A percentile compares a stretch with the other conserved stretches of the same genome.
Evolutionary conservation across 2,329 filamentous ascomycete species (phyloP).

Genomic region (Xylariaceae sp.): DNA sequence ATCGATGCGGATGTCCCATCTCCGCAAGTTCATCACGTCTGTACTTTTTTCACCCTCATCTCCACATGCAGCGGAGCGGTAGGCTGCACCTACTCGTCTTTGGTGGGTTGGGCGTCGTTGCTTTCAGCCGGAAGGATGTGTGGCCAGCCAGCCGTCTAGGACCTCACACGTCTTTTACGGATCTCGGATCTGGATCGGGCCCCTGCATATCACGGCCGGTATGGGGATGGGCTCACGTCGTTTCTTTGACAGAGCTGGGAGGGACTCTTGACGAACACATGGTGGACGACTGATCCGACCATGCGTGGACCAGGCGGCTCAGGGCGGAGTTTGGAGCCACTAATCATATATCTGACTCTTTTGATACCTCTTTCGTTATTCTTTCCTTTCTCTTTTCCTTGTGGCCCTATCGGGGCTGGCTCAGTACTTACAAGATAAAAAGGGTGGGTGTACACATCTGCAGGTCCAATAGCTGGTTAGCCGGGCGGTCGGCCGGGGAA

Average conservation of each 20-base stretch:
- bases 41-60: neutral
- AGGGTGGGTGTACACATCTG: neutral
- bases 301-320: slow-evolving; percentile 3
- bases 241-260: neutral
- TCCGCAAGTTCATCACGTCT: neutral
- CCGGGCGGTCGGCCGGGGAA: neutral
- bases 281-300: slow-evolving; percentile 4
- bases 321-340: slow-evolving; percentile 17
- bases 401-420: neutral
- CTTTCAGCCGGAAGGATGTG: no score
- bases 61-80: neutral
- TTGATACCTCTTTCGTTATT: slow-evolving; percentile 16
- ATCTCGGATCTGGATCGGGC: no score
- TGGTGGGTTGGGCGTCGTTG: no score
- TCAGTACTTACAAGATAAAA: neutral
- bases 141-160: no score
- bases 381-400: slow-evolving; percentile 5
- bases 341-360: slow-evolving; percentile 17
- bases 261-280: neutral
- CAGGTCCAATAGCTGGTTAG: neutral
- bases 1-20: slow-evolving; percentile 1
- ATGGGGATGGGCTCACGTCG: slow-evolving; percentile 1
- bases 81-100: no score
- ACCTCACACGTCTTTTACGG: no score
- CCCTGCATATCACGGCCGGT: no score